Percentiles rank a stretch among this genome's conserved stretches.
Conservation (phyloP, 805 yeast genomes). For the Saturnispora mendoncae region DNA sequence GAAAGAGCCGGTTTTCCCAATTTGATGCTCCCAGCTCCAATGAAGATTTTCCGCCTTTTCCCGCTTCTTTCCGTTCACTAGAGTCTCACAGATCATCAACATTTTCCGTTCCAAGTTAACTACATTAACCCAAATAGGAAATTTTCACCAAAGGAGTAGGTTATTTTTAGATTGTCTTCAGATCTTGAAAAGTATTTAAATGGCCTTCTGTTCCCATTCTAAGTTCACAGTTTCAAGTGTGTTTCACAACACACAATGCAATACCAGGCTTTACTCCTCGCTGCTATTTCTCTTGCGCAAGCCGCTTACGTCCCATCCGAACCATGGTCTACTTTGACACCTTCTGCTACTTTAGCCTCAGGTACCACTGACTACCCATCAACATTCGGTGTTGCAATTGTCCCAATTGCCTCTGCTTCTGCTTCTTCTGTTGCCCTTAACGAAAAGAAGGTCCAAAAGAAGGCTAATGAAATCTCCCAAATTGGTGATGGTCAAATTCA, state of each 20-base stretch:
- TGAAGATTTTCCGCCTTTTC: no score
- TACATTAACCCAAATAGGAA: conserved; percentile 1
- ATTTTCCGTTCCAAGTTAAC: not conserved
- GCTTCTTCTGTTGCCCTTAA: conserved; percentile 9
- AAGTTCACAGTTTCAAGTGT: no score
- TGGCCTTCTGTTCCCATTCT: not conserved
- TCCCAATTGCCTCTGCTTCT: conserved; percentile 45
- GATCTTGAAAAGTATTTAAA: not conserved
- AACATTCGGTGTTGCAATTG: conserved; percentile 64
- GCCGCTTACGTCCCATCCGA: conserved; percentile 61
- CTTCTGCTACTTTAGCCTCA: conserved; percentile 38
- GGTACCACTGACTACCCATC: conserved; percentile 49
- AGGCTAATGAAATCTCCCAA: conserved; percentile 33
- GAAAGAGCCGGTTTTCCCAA: no score
- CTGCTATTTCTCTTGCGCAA: conserved; percentile 38
- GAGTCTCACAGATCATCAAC: no score
- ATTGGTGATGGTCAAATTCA: conserved; percentile 43
- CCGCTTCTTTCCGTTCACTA: no score
- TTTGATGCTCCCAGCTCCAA: no score
- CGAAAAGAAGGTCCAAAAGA: conserved; percentile 16
- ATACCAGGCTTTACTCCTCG: conserved; percentile 32
- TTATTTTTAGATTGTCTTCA: not conserved
- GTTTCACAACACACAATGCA: conserved; percentile 31
- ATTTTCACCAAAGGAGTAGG: conserved; percentile 3
- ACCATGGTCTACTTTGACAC: conserved; percentile 68